These are phyloP conservation scores for Tetracentron sinense DNA, from an alignment of 164 flowering plant genomes.

Conservation along the genomic window DNA sequence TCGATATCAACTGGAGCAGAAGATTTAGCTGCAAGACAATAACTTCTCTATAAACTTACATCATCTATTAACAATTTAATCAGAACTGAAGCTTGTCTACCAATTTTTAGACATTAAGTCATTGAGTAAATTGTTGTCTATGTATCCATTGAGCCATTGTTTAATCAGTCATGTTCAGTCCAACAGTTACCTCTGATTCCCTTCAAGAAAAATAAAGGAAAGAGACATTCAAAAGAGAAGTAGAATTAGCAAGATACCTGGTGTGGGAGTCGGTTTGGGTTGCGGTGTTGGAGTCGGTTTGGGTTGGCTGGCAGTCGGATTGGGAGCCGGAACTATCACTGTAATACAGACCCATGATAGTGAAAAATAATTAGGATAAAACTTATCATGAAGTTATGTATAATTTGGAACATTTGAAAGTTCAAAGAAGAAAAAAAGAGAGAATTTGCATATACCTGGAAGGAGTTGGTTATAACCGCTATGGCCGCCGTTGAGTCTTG, in stretches of 20 bases:
- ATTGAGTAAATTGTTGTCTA: too few species aligned
- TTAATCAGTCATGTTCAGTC: too few species aligned
- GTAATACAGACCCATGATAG: slow-evolving; percentile 12
- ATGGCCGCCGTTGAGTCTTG: slow-evolving; percentile 61
- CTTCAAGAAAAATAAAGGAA: too few species aligned
- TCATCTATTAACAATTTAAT: neutral
- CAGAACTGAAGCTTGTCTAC: too few species aligned
- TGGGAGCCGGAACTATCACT: slow-evolving; percentile 39
- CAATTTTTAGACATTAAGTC: too few species aligned
- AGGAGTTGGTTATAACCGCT: slow-evolving; percentile 73
- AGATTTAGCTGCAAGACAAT: slow-evolving; percentile 37
- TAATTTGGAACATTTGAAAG: neutral
- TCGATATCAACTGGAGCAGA: slow-evolving; percentile 35
- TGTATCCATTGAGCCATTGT: too few species aligned
- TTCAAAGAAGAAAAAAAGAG: too few species aligned
- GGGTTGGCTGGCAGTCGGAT: slow-evolving; percentile 24
- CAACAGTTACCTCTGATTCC: too few species aligned
- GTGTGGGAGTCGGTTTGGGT: slow-evolving; percentile 35
- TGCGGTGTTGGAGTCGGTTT: slow-evolving; percentile 24
- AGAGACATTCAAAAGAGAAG: too few species aligned
- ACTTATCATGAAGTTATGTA: neutral
- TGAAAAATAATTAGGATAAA: neutral
- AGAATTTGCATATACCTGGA: slow-evolving; percentile 83
- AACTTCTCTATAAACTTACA: too few species aligned
- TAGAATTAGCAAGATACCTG: too few species aligned